Base-by-base conservation (phyloP, 345 rosid genomes). In the Schrenkiella parvula region DNA sequence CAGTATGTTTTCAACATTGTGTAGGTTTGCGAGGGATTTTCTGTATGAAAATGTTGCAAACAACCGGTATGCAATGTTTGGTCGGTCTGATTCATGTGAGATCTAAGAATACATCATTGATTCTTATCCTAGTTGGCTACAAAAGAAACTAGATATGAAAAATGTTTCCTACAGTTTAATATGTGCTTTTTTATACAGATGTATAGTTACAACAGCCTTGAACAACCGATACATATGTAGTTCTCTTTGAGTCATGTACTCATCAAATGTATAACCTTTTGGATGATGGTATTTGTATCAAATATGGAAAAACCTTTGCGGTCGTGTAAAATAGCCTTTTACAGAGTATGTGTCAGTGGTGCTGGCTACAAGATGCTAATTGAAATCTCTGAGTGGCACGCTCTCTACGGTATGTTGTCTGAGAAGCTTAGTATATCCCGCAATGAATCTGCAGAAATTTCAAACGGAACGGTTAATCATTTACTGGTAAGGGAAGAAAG, bases 1-100 rank as follows among this genome's bases (percentile, higher is more conserved):
- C n/a, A 22, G 0, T 11, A 25, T 26, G 8, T 6, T 50, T 29
- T 31, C 12, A 17, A 41, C 3, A 50, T 63, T 26, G 70, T 60
- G 80, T 81, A 91, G 97, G 86, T 85, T 87, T 74, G 8, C 78
- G 28, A 83, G 96, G 44, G 98, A 91, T 43, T 82, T 91, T 69
- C 65, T 73, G 41, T 89, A 89, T 39, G 97, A 89, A 52, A 91
- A 88, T 18, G 70, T 93, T 73, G 95, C 97, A 31, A 78, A 82
- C 82, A 89, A 93, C 37, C 84, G 96, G 1, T 93, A 93, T 57
- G 80, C 80, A 0, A 41, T 93, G 51, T 88, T 93, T 51, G 95
- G 97, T 50, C 84, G 87, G 64, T 80, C 98, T 6, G 97, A 87
- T 58, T 89, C 97, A n/a, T 90, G 92, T 32, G 95, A 93, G 69